These are phyloP conservation scores for Rhodomyrtus tomentosa DNA, from an alignment of 345 rosid genomes.

Conservation along the genomic window DNA sequence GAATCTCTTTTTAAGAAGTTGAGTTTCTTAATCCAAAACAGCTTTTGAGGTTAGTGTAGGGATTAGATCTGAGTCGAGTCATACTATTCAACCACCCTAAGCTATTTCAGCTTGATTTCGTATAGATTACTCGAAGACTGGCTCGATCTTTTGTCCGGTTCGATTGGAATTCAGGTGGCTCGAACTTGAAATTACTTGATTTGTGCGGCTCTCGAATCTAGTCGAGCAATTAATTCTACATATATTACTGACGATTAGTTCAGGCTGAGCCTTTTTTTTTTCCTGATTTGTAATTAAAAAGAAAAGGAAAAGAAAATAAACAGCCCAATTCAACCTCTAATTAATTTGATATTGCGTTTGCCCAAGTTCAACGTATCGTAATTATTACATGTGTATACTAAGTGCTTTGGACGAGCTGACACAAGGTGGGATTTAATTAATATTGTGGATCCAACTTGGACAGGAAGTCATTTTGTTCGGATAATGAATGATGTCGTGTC, in stretches of 20 bases:
- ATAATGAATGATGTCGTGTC: not conserved
- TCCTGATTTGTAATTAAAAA: too few relatives aligned
- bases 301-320: not conserved
- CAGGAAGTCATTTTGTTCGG: not conserved
- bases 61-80: not conserved
- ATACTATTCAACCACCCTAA: not conserved
- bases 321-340: not conserved
- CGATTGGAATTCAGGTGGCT: not conserved
- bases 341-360: not conserved
- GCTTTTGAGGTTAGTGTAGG: not conserved
- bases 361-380: not conserved
- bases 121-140: not conserved
- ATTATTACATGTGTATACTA: not conserved
- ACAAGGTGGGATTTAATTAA: not conserved
- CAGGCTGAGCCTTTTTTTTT: not conserved
- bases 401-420: not conserved
- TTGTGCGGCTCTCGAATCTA: not conserved
- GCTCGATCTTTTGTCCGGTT: not conserved
- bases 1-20: not conserved
- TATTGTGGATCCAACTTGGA: not conserved
- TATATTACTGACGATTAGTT: not conserved
- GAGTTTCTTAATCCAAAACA: not conserved
- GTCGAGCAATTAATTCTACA: not conserved
- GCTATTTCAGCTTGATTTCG: not conserved
- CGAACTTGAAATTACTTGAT: not conserved